phyloP scores from a whole-genome alignment of 164 flowering plant species.

The Liriodendron chinense region DNA sequence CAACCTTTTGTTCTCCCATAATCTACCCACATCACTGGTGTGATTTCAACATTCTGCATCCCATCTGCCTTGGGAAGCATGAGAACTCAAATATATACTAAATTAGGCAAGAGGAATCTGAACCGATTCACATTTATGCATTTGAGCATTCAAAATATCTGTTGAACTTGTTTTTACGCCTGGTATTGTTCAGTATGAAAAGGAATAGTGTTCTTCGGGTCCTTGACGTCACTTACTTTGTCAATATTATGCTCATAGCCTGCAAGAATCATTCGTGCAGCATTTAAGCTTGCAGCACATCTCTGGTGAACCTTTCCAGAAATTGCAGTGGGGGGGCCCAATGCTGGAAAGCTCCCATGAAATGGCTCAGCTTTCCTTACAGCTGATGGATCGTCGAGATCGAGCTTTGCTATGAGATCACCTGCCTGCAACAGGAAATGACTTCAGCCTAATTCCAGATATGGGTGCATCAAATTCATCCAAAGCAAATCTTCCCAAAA shows the following conservation, averaged over 20 bases:
- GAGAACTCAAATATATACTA: no score
- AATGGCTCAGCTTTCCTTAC: constrained; percentile 99
- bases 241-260: constrained; percentile 95
- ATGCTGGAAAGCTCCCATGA: constrained; percentile 78
- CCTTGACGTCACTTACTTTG: constrained; percentile 48
- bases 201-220: no score
- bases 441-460: background rate
- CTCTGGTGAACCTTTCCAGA: constrained; percentile 97
- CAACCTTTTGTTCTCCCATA: no score
- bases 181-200: no score
- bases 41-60: no score
- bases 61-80: no score
- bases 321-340: constrained; percentile 93
- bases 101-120: no score
- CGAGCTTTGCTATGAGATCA: constrained; percentile 92
- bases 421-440: constrained; percentile 58
- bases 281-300: constrained; percentile 91
- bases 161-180: background rate
- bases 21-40: no score
- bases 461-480: background rate
- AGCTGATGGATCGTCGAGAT: constrained; percentile 97
- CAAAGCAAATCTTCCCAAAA: no score
- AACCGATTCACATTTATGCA: no score
- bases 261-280: constrained; percentile 94
- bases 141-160: no score